phyloP scores from a whole-genome alignment of 768 basidiomycete genomes.

The Trametes punicea region DNA sequence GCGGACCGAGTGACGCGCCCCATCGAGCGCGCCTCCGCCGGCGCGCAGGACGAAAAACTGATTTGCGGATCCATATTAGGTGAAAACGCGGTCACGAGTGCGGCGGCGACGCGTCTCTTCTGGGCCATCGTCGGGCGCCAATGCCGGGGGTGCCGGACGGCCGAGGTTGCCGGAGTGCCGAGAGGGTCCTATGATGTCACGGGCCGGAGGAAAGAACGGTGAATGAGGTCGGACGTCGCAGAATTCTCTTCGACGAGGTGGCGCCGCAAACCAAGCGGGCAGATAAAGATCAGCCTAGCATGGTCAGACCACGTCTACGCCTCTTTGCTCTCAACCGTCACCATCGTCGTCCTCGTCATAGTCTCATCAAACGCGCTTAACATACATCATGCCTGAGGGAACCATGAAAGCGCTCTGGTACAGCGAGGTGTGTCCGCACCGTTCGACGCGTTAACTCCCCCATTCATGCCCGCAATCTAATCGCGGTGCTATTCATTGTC shows the following conservation, averaged over 20 bases:
- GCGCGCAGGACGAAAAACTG: background rate
- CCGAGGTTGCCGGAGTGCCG: slow-evolving; percentile 6
- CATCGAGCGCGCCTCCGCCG: background rate
- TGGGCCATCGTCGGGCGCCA: background rate
- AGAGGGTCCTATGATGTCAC: slow-evolving; percentile 20
- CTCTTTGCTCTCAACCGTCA: slow-evolving; percentile 10
- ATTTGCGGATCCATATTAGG: background rate
- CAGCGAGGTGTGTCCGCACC: slow-evolving; percentile 44
- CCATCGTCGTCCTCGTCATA: background rate
- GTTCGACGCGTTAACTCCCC: background rate
- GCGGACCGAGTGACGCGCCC: slow-evolving; percentile 10
- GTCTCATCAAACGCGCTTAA: background rate
- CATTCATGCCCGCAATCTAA: background rate
- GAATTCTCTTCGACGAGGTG: slow-evolving; percentile 8
- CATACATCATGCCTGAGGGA: slow-evolving; percentile 47
- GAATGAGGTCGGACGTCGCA: background rate
- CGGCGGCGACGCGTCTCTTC: background rate
- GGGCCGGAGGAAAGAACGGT: slow-evolving; percentile 7
- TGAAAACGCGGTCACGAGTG: slow-evolving; percentile 19
- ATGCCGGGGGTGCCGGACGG: slow-evolving; percentile 1
- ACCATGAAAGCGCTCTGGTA: slow-evolving; percentile 79
- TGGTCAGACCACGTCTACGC: background rate
- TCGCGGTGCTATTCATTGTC: slow-evolving; percentile 20
- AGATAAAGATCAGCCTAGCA: slow-evolving; percentile 24
- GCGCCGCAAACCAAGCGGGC: slow-evolving; percentile 1